Conservation (phyloP, 2,329 filamentous ascomycete species). For the Ophiostoma sp. region DNA sequence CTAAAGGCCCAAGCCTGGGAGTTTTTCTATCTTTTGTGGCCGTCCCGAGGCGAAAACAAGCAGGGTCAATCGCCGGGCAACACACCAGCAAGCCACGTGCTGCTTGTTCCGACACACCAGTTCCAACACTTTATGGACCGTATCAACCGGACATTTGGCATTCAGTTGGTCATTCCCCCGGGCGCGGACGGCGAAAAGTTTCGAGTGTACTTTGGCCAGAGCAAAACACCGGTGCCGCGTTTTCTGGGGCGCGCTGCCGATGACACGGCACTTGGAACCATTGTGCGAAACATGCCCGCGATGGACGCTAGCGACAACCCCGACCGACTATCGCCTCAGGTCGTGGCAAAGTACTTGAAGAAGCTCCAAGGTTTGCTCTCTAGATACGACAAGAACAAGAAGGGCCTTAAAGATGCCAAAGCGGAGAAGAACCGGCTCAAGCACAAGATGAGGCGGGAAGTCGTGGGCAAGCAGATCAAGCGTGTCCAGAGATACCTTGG, state of each 20-base stretch:
- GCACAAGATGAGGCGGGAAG: not conserved
- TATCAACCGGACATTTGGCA: conserved; percentile 56
- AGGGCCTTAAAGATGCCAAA: conserved; percentile 36
- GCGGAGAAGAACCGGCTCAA: not conserved
- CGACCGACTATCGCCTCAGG: not conserved
- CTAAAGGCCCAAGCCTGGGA: conserved; percentile 64
- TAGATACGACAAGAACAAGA: conserved; percentile 37
- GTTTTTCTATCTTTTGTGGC: conserved; percentile 63
- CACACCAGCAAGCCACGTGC: conserved; percentile 37
- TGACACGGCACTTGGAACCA: conserved; percentile 34
- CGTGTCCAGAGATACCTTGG: conserved; percentile 67
- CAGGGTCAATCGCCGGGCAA: conserved; percentile 28
- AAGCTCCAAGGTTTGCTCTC: conserved; percentile 19
- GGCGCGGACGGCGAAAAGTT: conserved; percentile 50
- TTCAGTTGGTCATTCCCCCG: conserved; percentile 53
- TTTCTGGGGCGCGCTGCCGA: conserved; percentile 58
- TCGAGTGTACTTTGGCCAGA: conserved; percentile 54
- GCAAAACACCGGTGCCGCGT: conserved; percentile 58
- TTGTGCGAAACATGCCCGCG: conserved; percentile 29
- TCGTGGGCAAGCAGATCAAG: conserved; percentile 34
- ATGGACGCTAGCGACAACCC: conserved; percentile 12
- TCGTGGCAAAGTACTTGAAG: not conserved
- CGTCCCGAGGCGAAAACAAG: conserved; percentile 29
- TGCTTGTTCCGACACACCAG: conserved; percentile 65
- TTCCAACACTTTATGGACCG: conserved; percentile 58